Evolutionary conservation across 148 eudicot species (phyloP).

Genomic region (Drosera capensis): DNA sequence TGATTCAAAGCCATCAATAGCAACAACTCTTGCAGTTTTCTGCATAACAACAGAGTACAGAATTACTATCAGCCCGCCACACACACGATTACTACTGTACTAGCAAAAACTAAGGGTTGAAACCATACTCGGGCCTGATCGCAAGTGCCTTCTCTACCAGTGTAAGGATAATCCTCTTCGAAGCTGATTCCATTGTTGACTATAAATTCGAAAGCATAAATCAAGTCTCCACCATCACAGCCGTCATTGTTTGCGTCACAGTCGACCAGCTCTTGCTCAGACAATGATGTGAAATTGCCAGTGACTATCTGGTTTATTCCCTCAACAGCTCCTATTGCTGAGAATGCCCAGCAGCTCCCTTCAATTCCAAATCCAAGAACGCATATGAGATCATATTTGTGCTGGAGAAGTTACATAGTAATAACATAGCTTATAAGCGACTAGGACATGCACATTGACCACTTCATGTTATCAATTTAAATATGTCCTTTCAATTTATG

Average conservation of each 20-base stretch:
- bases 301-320: slow-evolving; percentile 64
- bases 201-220: slow-evolving; percentile 60
- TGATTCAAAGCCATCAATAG: slow-evolving; percentile 63
- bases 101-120: background rate
- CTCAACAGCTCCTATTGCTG: slow-evolving; percentile 61
- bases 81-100: background rate
- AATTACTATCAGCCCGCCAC: background rate
- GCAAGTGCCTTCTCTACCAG: slow-evolving; percentile 42
- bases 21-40: slow-evolving; percentile 63
- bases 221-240: slow-evolving; percentile 82
- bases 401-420: background rate
- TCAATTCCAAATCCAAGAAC: slow-evolving; percentile 6
- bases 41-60: slow-evolving; percentile 11
- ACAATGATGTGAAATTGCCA: slow-evolving; percentile 41
- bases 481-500: no score
- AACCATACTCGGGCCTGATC: slow-evolving; percentile 35
- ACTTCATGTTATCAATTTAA: no score
- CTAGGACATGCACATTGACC: no score
- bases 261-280: slow-evolving; percentile 79
- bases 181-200: slow-evolving; percentile 56
- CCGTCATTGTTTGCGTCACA: slow-evolving; percentile 54
- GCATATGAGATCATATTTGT: background rate
- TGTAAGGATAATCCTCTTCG: slow-evolving; percentile 69
- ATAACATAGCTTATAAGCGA: background rate
- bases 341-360: slow-evolving; percentile 98